Base-by-base conservation (phyloP, 108 stramenopile species). In the Pseudonitzschia multistriata region DNA sequence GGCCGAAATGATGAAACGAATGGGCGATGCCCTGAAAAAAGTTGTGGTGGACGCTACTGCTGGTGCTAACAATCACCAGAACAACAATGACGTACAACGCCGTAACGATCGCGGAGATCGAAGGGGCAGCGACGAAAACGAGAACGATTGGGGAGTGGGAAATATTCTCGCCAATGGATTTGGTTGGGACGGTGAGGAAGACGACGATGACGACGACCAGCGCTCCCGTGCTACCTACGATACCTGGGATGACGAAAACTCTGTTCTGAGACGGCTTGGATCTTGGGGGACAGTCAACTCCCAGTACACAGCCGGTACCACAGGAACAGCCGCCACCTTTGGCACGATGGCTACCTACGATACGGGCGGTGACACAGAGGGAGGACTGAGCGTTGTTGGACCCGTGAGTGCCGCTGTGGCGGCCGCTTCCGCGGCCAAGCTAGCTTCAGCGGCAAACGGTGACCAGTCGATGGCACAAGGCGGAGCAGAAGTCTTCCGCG, bases 201-300 rank as follows among this genome's bases (percentile, higher is more conserved):
- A 52, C 25, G 67, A 75, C 30, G 74, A 77, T 49, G 70, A 62
- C 0, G 70, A 71, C 22, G 76, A 77, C 37, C 60, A 71, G 3
- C 64, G 66, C 17, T 66, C 76, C 19, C 30, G 66, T 49, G 70
- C 64, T 7, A 71, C 70, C 17, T 49, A 69, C 30, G 69, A 79
- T 35, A 70, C 79, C 5, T 33, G 63, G 34, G 66, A 71, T 19
- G 76, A 82, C 11, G 81, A 82, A 54, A 64, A 61, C 19, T 57
- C 67, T 0, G 67, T 70, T 42, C 52, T 82, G 31, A 62, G 72
- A 48, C 74, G 81, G 7, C 59, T 82, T 8, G 74, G 71, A 24
- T 77, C 76, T 0, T 82, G 81, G 81, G 68, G 66, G n/a, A 81
- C 80, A 1, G 45, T 76, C 8, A 71, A 66, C 21, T 75, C 80